Evolutionary conservation across 768 basidiomycete species (phyloP), one percentile per base, ranked within the genome.

Genomic region (Xanthoconium stramineum): DNA sequence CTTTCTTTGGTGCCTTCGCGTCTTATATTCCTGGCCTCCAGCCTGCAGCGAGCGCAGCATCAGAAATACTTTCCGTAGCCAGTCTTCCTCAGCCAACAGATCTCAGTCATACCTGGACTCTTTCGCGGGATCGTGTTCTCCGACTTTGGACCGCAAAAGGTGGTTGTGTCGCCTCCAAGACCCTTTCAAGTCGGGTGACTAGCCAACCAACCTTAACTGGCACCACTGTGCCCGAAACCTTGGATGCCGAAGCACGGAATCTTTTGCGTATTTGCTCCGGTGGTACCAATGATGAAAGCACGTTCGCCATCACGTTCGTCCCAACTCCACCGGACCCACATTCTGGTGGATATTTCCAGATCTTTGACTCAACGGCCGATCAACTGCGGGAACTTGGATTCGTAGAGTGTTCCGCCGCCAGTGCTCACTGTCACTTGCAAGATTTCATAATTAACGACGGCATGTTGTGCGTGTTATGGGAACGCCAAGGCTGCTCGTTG

Each of bases 121-220:
- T 98, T 40, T 94, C 94, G 10, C 80, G 93, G 52, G 93, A 97
- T 75, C 81, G 89, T 52, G 87, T 85, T 35, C 76, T 98, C 40
- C 82, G 93, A 38, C 76, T 90, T 42, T 98, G 94, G 94, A 88
- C 89, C 60, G 79, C 85, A 30, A 83, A 86, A 68, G 76, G 83
- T 52, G 86, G 86, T 43, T 88, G 90, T 66, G 79, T 87, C n/a
- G 80, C 84, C 32, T 81, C 82, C 33, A 85, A 81, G 65, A 70
- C 74, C 12, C 72, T 89, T 43, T 75, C 81, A 12, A 66, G 67
- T 32, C 55, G 70, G 71, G 59, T 71, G 70, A 56, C 56, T 62
- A 15, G 68, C 73, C 50, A 69, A 58, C 17, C 68, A 72, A 35
- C 65, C n/a, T 62, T 73, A 14, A 63, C 71, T 35, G 65, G 60